Conservation (phyloP, 371 early-diverging fungal genomes). For the Mortierella sp. region DNA sequence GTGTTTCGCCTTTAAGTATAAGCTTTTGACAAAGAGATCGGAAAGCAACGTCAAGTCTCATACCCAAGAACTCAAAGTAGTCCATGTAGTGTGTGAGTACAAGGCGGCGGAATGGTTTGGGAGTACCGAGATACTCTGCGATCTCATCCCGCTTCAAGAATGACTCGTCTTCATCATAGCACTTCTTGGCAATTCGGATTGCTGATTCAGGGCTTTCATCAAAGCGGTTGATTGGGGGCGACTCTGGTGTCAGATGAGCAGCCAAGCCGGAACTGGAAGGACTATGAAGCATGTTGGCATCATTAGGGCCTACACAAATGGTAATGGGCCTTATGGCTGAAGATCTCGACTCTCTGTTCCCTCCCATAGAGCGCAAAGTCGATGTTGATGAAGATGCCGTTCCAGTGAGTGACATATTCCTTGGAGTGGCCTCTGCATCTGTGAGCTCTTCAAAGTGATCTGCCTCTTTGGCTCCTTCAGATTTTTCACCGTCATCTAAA, state of each 20-base stretch:
- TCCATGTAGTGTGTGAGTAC: conserved; percentile 79
- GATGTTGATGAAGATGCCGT: conserved; percentile 3
- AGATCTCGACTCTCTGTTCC: not conserved
- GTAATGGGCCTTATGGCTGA: conserved; percentile 15
- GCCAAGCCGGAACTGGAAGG: not conserved
- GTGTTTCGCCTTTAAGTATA: conserved; percentile 91
- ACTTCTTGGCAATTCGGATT: conserved; percentile 10
- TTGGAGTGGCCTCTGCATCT: not conserved
- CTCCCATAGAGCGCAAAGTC: not conserved
- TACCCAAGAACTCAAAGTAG: conserved; percentile 77
- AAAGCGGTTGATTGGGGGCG: not conserved
- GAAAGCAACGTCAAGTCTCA: conserved; percentile 85
- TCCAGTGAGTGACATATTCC: not conserved
- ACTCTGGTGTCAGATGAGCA: conserved; percentile 10
- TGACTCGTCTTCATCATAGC: conserved; percentile 35
- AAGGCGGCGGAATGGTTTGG: conserved; percentile 60
- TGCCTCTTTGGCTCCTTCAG: not conserved
- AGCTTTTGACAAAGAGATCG: conserved; percentile 83
- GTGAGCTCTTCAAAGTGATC: not conserved
- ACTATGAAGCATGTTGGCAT: conserved; percentile 6
- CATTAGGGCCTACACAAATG: conserved; percentile 23
- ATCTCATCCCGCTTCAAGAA: conserved; percentile 38
- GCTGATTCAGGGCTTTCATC: conserved; percentile 12
- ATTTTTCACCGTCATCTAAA: not conserved
- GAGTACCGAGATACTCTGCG: conserved; percentile 41